Evolutionary conservation across 2,329 filamentous ascomycete genomes (phyloP).

Genomic region (Xylariaceae sp.): DNA sequence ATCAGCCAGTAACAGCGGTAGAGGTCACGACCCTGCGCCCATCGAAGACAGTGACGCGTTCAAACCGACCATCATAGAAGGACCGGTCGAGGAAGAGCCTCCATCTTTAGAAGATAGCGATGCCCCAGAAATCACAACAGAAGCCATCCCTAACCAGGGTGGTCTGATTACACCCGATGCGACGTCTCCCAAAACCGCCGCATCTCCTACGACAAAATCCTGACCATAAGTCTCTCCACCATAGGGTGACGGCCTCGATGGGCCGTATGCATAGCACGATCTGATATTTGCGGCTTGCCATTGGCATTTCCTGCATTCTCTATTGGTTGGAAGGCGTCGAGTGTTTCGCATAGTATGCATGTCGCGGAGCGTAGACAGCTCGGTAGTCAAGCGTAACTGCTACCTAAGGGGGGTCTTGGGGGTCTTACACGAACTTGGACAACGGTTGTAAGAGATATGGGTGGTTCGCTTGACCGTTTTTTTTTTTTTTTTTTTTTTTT

Average conservation of each 20-base stretch:
- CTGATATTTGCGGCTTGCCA: too few species aligned
- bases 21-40: slow-evolving; percentile 52
- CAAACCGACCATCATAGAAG: slow-evolving; percentile 55
- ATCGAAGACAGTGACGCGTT: slow-evolving; percentile 47
- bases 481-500: too few species aligned
- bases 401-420: too few species aligned
- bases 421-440: too few species aligned
- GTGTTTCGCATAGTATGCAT: too few species aligned
- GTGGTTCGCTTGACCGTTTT: too few species aligned
- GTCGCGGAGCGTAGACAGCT: too few species aligned
- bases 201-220: slow-evolving; percentile 9
- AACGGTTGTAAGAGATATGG: too few species aligned
- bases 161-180: slow-evolving; percentile 17
- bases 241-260: background rate
- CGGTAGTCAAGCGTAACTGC: too few species aligned
- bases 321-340: too few species aligned
- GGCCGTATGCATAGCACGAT: too few species aligned
- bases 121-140: slow-evolving; percentile 31
- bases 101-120: slow-evolving; percentile 40
- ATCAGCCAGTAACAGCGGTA: slow-evolving; percentile 64
- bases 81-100: slow-evolving; percentile 56
- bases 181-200: slow-evolving; percentile 17
- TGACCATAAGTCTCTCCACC: slow-evolving; percentile 1
- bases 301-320: too few species aligned
- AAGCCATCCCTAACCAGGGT: slow-evolving; percentile 28